Base-by-base conservation (phyloP, 306 rosid genomes). In the Rubus parviflorus region DNA sequence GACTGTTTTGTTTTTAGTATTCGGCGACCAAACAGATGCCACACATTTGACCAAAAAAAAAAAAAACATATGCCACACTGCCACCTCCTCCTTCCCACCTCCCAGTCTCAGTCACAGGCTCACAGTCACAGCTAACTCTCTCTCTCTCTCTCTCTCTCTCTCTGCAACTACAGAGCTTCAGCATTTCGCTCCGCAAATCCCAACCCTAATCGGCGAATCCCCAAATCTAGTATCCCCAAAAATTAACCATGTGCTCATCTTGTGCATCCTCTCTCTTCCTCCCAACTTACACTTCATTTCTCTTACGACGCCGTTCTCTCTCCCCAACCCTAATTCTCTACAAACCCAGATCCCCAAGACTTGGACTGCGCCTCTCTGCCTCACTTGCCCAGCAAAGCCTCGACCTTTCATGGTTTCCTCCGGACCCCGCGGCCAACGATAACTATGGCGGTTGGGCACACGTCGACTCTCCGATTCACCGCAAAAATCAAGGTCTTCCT, bases 361-460 rank as follows among this genome's bases (percentile, higher is more conserved):
- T 83, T 51, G 60, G 73, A 13, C 72, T 56, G 45, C 87, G 76
- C 66, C 83, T 81, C 80, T 67, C 79, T 64, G 88, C 91, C 9
- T 83, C 91, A 23, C 72, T 89, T 64, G 74, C 85, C 20, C 81
- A 83, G 60, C 60, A 58, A 54, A 65, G 66, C 78, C 62, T 86
- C 72, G 42, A 81, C 42, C 75, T 78, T 77, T 79, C 89, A 2
- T 89, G 91, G 93, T 60, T 63, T 68, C 76, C 90, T 19, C 77
- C 81, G 13, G 54, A 83, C 49, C 62, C 63, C 20, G 73, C 58
- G 56, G 61, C 85, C 48, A 10, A 62, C 79, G 78, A 64, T 61
- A 80, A 77, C 51, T 87, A 77, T 73, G 87, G 88, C 57, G 98
- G 98, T 4, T 90, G 98, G 98, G 88, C 83, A 49, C 8, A 81